Evolutionary conservation across 2,329 filamentous ascomycete species (phyloP).

Genomic region (Colletotrichum euphorbiae): DNA sequence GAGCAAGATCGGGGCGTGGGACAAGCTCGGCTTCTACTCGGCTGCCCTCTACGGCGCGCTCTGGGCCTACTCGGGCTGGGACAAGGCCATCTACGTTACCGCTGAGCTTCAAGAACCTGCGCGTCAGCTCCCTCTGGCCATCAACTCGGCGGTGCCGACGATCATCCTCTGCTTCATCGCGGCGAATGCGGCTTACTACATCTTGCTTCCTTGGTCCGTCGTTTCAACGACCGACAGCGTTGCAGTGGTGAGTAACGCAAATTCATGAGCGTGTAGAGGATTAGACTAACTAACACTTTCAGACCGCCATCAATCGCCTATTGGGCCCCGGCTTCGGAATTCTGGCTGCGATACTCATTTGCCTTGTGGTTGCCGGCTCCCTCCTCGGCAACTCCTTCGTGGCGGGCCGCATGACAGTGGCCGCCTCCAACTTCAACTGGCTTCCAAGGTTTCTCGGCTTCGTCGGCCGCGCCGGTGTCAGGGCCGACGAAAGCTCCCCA

Average conservation of each 20-base stretch:
- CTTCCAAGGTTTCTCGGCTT: constrained; percentile 58
- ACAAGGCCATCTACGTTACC: constrained; percentile 70
- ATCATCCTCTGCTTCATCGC: constrained; percentile 70
- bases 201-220: constrained; percentile 69
- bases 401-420: constrained; percentile 69
- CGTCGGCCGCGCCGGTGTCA: constrained; percentile 57
- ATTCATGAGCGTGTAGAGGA: background rate
- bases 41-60: constrained; percentile 71
- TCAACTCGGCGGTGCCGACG: constrained; percentile 70
- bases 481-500: constrained; percentile 23
- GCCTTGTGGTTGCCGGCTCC: constrained; percentile 71
- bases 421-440: constrained; percentile 66
- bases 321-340: constrained; percentile 66
- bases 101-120: constrained; percentile 64
- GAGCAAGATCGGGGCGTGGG: constrained; percentile 63
- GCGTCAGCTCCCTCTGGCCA: constrained; percentile 68
- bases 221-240: constrained; percentile 71
- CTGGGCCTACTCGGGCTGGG: constrained; percentile 76
- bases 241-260: constrained; percentile 63
- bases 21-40: constrained; percentile 69
- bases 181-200: constrained; percentile 72
- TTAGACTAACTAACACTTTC: constrained; percentile 25
- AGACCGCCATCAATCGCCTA: constrained; percentile 68
- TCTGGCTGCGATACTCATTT: constrained; percentile 66
- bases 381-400: constrained; percentile 73